These are phyloP conservation scores for Penicillium palitans DNA, from an alignment of 2,329 filamentous ascomycete genomes.

Conservation along the genomic window DNA sequence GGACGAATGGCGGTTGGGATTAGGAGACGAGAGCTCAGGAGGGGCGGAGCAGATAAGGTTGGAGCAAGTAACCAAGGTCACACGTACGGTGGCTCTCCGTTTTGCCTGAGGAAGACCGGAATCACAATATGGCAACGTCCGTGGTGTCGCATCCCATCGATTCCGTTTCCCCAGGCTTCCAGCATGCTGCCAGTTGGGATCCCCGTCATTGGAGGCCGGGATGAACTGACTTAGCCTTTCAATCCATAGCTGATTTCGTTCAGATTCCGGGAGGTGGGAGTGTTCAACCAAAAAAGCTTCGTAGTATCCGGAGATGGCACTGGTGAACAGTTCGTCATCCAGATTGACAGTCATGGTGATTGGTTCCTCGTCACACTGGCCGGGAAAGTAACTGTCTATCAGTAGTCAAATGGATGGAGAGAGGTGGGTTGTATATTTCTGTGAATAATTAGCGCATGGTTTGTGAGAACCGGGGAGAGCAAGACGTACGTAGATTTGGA, in stretches of 20 bases:
- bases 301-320: slow-evolving; percentile 45
- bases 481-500: background rate
- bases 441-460: background rate
- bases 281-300: slow-evolving; percentile 45
- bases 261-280: slow-evolving; percentile 43
- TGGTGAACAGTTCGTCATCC: slow-evolving; percentile 43
- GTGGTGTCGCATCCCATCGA: slow-evolving; percentile 43
- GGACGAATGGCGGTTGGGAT: slow-evolving; percentile 30
- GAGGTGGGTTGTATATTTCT: slow-evolving; percentile 6
- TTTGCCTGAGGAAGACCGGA: slow-evolving; percentile 43
- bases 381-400: slow-evolving; percentile 31
- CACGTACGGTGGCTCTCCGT: slow-evolving; percentile 49
- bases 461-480: background rate
- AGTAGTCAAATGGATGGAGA: slow-evolving; percentile 28
- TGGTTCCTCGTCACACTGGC: slow-evolving; percentile 19
- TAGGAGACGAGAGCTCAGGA: slow-evolving; percentile 27
- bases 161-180: slow-evolving; percentile 44
- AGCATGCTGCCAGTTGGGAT: slow-evolving; percentile 20
- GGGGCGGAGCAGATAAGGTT: slow-evolving; percentile 28
- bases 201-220: slow-evolving; percentile 25
- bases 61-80: slow-evolving; percentile 44
- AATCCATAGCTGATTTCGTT: slow-evolving; percentile 45
- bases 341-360: slow-evolving; percentile 38
- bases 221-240: slow-evolving; percentile 43
- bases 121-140: slow-evolving; percentile 38